Percentiles rank a stretch among this genome's conserved stretches.
These are phyloP conservation scores for Bolboschoenus planiculmis DNA, from an alignment of 176 grass and related monocot genomes.

Conservation along the genomic window DNA sequence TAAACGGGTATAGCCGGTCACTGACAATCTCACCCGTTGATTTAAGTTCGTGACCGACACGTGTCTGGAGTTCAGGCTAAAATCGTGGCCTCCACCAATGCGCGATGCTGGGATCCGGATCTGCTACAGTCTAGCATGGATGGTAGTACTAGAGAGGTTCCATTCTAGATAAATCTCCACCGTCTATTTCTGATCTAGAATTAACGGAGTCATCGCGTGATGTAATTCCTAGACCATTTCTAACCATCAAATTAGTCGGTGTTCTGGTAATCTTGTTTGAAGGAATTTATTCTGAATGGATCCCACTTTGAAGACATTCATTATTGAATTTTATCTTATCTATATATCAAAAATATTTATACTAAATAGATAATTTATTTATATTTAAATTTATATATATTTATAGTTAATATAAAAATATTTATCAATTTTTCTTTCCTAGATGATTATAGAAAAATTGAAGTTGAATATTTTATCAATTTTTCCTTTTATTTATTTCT, in stretches of 20 bases:
- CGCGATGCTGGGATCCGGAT: not conserved
- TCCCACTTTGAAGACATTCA: not conserved
- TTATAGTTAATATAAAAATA: too few species aligned
- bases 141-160: not conserved
- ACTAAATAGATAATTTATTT: too few species aligned
- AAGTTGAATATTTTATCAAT: too few species aligned
- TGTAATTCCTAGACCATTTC: too few species aligned
- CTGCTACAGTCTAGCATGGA: not conserved
- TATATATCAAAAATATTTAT: too few species aligned
- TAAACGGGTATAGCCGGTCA: conserved; percentile 3
- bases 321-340: not conserved
- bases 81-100: conserved; percentile 10
- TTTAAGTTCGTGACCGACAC: not conserved
- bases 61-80: not conserved
- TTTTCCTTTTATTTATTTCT: not conserved
- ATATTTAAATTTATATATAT: too few species aligned
- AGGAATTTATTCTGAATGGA: not conserved
- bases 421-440: too few species aligned
- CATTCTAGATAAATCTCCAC: not conserved
- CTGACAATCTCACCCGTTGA: not conserved
- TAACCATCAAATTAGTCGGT: too few species aligned
- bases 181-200: not conserved
- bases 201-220: not conserved
- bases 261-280: not conserved
- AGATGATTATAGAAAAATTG: too few species aligned